phyloP scores from a whole-genome alignment of 2,329 filamentous ascomycete species.

The Colletotrichum sp. region DNA sequence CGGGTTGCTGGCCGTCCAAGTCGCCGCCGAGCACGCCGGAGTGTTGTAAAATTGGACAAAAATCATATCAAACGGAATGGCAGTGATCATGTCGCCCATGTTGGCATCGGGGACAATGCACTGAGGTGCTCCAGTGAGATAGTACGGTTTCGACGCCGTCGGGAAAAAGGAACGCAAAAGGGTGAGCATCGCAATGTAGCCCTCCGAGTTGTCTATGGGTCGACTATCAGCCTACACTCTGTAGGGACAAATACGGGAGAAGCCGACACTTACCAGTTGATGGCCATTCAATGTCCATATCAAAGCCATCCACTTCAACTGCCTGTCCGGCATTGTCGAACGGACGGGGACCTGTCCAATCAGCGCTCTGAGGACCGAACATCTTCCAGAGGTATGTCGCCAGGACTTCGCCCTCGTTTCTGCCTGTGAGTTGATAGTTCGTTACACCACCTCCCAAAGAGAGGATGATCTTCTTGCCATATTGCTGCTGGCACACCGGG shows the following conservation, averaged over 20 bases:
- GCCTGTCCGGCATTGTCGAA: slow-evolving; percentile 21
- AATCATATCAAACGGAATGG: slow-evolving; percentile 43
- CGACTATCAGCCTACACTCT: background rate
- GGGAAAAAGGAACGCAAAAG: slow-evolving; percentile 29
- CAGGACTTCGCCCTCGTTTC: slow-evolving; percentile 38
- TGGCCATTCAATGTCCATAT: slow-evolving; percentile 36
- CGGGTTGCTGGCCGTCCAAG: slow-evolving; percentile 26
- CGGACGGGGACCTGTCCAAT: slow-evolving; percentile 30
- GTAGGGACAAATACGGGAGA: background rate
- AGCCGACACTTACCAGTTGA: slow-evolving; percentile 16
- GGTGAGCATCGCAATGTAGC: slow-evolving; percentile 32
- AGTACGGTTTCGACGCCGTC: slow-evolving; percentile 32
- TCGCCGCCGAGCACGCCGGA: slow-evolving; percentile 38
- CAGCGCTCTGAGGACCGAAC: slow-evolving; percentile 40
- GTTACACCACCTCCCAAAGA: slow-evolving; percentile 43
- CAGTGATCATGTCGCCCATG: slow-evolving; percentile 47
- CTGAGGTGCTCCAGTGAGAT: slow-evolving; percentile 53
- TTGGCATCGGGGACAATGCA: slow-evolving; percentile 41
- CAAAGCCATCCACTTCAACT: slow-evolving; percentile 36
- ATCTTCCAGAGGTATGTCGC: slow-evolving; percentile 42
- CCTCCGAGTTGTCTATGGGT: slow-evolving; percentile 28
- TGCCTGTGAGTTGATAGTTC: slow-evolving; percentile 40
- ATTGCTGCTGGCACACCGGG: slow-evolving; percentile 40
- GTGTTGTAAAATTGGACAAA: slow-evolving; percentile 57
- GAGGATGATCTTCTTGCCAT: slow-evolving; percentile 44